Evolutionary conservation across 1,139 yeast genomes (phyloP).

Genomic region (Yamadazyma spencermartinsiae): DNA sequence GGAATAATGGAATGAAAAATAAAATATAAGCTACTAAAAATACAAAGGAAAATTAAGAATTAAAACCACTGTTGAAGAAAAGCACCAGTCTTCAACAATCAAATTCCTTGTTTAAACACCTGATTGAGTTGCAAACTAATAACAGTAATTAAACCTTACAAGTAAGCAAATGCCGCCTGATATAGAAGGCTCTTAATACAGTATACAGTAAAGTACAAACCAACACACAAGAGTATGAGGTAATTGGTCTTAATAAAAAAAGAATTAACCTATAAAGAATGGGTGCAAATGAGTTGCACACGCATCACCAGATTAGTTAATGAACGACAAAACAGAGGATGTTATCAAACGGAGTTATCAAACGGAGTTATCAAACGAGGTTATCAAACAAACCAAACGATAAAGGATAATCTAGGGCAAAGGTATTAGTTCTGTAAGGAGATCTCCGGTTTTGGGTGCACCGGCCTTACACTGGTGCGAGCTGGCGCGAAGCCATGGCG

Average conservation of each 20-base stretch:
- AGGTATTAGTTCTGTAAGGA: too few species aligned
- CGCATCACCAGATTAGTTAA: slow-evolving; percentile 1
- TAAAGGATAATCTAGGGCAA: too few species aligned
- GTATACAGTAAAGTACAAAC: not conserved
- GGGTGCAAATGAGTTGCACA: slow-evolving; percentile 3
- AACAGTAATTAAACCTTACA: slow-evolving; percentile 2
- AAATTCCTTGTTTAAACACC: not conserved
- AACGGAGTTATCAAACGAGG: too few species aligned
- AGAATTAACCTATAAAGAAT: slow-evolving; percentile 1
- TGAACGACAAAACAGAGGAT: too few species aligned
- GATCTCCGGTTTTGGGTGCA: too few species aligned
- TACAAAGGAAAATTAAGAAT: slow-evolving; percentile 2
- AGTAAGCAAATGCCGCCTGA: too few species aligned
- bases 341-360: too few species aligned
- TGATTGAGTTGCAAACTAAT: not conserved
- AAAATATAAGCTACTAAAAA: slow-evolving; percentile 1
- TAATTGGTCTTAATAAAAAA: not conserved
- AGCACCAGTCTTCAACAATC: slow-evolving; percentile 1
- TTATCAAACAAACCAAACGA: too few species aligned
- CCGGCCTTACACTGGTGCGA: too few species aligned
- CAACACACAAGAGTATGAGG: not conserved
- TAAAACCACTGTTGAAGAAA: slow-evolving; percentile 1
- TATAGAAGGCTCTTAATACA: too few species aligned
- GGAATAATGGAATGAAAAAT: not conserved
- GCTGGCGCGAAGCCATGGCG: too few species aligned